Base-by-base conservation (phyloP, 805 yeast genomes). In the Candida golubevii region DNA sequence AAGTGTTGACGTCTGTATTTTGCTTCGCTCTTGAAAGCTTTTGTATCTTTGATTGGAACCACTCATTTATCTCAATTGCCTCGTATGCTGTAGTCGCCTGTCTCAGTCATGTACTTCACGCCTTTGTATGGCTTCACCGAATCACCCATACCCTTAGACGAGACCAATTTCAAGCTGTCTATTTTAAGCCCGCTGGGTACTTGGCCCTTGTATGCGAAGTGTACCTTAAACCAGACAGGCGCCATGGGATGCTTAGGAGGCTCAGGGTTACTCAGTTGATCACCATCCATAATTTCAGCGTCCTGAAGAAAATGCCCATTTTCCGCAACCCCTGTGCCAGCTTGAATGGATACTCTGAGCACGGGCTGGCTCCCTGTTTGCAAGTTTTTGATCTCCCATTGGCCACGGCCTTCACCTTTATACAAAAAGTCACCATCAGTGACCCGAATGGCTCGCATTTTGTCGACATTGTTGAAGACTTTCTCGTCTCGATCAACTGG, bases 71-170 rank as follows among this genome's bases (percentile, higher is more conserved):
- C 5, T 36, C 33, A 36, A 8, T 13, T 41, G 11, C 45, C 44
- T 32, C 82, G 62, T 15, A 81, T 67, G 3, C 79, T 65, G 54
- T 70, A 78, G 43, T 83, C 82, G 1, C 83, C 85, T 0, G 85
- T 74, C 43, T 66, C 65, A 6, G 96, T 81, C 9, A 77, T 67
- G 59, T 90, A 90, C 58, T 89, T 85, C 15, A 90, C 97, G 1
- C 98, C 98, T 61, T 89, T 90, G 69, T 80, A 90, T 0, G 96
- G 96, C 56, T 82, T 83, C 9, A 79, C 83, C 5, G 70, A 69
- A 3, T 79, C 80, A 6, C 77, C 77, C 44, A 80, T 54, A 0
- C 91, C 89, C 50, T 68, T 69, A n/a, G 74, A 69, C 49, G 78
- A 72, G 7, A 71, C 54, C 13, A 88, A 75, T 55, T 79, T 77